Percentiles rank a stretch among this genome's conserved stretches.
These are phyloP conservation scores for Hirschfeldia incana DNA, from an alignment of 345 rosid genomes.

Conservation along the genomic window DNA sequence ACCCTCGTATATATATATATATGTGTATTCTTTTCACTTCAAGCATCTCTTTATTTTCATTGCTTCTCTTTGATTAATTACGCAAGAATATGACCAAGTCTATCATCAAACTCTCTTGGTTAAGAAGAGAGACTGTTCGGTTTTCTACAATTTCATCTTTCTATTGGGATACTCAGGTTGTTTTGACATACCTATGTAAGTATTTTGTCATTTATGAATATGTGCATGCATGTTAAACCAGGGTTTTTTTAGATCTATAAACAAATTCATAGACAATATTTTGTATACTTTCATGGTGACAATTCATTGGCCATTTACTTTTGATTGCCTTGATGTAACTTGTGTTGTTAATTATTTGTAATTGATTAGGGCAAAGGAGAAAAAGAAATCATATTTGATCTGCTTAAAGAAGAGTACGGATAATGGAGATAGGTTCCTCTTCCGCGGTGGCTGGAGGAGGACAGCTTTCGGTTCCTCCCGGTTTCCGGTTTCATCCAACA, in stretches of 20 bases:
- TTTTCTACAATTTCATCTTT: conserved; percentile 15
- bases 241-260: conserved; percentile 24
- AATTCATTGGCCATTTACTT: not conserved
- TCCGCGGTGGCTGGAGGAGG: conserved; percentile 63
- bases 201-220: conserved; percentile 12
- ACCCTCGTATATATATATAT: not conserved
- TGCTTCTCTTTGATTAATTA: conserved; percentile 18
- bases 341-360: conserved; percentile 11
- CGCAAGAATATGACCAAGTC: conserved; percentile 33
- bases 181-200: conserved; percentile 4
- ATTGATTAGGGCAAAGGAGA: conserved; percentile 22
- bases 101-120: conserved; percentile 10
- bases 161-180: conserved; percentile 3
- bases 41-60: conserved; percentile 24
- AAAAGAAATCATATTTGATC: conserved; percentile 15
- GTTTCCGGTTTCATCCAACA: conserved; percentile 94
- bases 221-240: conserved; percentile 32
- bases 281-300: conserved; percentile 2
- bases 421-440: conserved; percentile 42
- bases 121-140: conserved; percentile 3
- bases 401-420: conserved; percentile 13
- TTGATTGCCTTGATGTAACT: not conserved
- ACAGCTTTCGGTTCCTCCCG: conserved; percentile 86
- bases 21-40: conserved; percentile 15
- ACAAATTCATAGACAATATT: not conserved